Evolutionary conservation across 257 asterid genomes (phyloP).

Genomic region (Salvia hispanica): DNA sequence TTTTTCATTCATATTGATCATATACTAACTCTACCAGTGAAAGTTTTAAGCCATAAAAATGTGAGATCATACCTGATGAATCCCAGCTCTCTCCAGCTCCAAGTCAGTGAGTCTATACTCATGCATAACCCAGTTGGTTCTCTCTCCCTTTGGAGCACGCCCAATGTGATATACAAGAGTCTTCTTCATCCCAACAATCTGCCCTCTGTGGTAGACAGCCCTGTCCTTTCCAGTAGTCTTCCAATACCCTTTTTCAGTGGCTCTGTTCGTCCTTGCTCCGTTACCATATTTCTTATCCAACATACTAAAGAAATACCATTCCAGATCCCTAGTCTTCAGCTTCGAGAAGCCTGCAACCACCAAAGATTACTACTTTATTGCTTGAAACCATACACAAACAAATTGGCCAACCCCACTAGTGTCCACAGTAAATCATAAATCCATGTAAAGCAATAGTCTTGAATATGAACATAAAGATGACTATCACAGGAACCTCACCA

Average conservation of each 20-base stretch:
- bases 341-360: slow-evolving; percentile 58
- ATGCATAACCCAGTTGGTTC: slow-evolving; percentile 97
- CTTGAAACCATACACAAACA: slow-evolving; percentile 3
- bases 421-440: background rate
- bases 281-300: slow-evolving; percentile 92
- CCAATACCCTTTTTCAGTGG: slow-evolving; percentile 93
- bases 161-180: slow-evolving; percentile 89
- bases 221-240: slow-evolving; percentile 97
- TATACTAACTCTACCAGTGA: background rate
- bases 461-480: background rate
- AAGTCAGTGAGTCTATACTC: slow-evolving; percentile 84
- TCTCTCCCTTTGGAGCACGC: slow-evolving; percentile 91
- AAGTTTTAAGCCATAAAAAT: slow-evolving; percentile 1
- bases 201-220: slow-evolving; percentile 66
- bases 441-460: background rate
- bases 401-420: background rate
- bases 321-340: slow-evolving; percentile 77
- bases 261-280: slow-evolving; percentile 87
- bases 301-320: slow-evolving; percentile 91
- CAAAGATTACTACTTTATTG: slow-evolving; percentile 15
- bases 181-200: slow-evolving; percentile 91
- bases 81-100: slow-evolving; percentile 70
- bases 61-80: slow-evolving; percentile 65
- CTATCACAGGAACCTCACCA: background rate
- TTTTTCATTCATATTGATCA: background rate